Evolutionary conservation across 371 early-diverging fungal genomes (phyloP).

Genomic region (Lichtheimia corymbifera): DNA sequence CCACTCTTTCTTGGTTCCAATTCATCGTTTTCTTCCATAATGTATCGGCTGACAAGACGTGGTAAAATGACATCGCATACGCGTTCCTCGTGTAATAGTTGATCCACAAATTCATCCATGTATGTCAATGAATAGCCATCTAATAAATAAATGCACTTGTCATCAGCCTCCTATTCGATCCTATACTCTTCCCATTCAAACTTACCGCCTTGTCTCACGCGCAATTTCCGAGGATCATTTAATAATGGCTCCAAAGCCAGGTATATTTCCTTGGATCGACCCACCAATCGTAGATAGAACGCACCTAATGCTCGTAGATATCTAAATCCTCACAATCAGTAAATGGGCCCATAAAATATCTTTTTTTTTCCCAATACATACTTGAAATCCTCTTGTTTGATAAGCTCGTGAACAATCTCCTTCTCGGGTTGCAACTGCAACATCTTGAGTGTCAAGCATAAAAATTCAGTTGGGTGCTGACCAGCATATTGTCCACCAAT

Average conservation of each 20-base stretch:
- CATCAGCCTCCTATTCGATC: background rate
- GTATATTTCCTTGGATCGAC: conserved; percentile 80
- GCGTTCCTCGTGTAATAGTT: conserved; percentile 75
- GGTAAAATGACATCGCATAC: conserved; percentile 92
- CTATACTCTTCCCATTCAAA: background rate
- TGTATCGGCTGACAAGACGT: conserved; percentile 72
- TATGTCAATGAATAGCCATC: conserved; percentile 64
- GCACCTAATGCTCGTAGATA: conserved; percentile 90
- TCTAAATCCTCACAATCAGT: conserved; percentile 29
- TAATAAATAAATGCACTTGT: conserved; percentile 38
- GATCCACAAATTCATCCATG: conserved; percentile 93
- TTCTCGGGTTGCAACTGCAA: conserved; percentile 89
- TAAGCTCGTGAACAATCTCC: conserved; percentile 81
- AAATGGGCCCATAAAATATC: background rate
- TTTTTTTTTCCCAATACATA: conserved; percentile 23
- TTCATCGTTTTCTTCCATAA: conserved; percentile 87
- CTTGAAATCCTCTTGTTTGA: conserved; percentile 80
- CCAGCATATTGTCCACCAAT: conserved; percentile 90
- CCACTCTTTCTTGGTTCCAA: conserved; percentile 82
- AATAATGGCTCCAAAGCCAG: conserved; percentile 83
- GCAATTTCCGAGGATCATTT: conserved; percentile 84
- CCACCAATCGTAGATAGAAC: conserved; percentile 85
- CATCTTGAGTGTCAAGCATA: conserved; percentile 86
- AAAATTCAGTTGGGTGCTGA: conserved; percentile 87
- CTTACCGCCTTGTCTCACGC: conserved; percentile 63